Evolutionary conservation across 306 rosid species (phyloP).

Genomic region (Vigna radiata): DNA sequence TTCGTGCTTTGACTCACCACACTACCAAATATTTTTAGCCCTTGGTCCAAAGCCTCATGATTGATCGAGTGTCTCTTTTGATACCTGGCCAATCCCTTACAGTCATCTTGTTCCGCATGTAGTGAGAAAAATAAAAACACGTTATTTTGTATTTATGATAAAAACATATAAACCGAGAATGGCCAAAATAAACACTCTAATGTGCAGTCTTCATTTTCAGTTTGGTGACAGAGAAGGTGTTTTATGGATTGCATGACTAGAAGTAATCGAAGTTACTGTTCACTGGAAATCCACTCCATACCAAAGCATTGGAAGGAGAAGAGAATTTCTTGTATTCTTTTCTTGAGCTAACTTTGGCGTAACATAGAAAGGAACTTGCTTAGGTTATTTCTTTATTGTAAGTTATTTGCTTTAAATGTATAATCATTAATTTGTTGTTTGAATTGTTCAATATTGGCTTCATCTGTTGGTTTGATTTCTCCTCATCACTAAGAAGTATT

Average conservation of each 20-base stretch:
- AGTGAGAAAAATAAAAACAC: neutral
- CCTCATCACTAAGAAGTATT: neutral
- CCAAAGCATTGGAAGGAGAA: neutral
- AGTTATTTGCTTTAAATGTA: conserved; percentile 1
- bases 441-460: neutral
- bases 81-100: neutral
- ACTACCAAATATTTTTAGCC: neutral
- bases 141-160: neutral
- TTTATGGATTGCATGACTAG: conserved; percentile 19
- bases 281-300: neutral
- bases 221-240: neutral
- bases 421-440: neutral
- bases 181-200: neutral
- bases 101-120: neutral
- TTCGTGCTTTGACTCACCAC: neutral
- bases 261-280: conserved; percentile 8
- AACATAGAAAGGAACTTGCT: neutral
- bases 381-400: neutral
- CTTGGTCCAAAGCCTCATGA: neutral
- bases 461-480: conserved; percentile 15
- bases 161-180: neutral
- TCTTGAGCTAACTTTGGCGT: conserved; percentile 19
- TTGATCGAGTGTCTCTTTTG: neutral
- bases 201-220: neutral
- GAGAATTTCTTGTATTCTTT: neutral